Conservation (phyloP, 495 filamentous ascomycete species). For the Penicillium verhagenii region DNA sequence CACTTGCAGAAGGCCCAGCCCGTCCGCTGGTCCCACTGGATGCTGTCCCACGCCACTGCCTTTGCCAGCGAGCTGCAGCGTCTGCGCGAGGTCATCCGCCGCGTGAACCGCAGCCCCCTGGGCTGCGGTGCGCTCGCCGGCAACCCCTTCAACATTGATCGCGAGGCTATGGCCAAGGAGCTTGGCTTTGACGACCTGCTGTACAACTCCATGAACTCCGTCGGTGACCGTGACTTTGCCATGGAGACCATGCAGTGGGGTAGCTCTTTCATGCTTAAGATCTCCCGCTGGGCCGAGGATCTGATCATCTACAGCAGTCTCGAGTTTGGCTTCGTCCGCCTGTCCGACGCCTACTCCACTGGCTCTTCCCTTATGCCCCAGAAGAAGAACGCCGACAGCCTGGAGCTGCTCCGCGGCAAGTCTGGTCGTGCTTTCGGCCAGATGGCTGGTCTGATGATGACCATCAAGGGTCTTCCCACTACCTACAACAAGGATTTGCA, state of each 20-base stretch:
- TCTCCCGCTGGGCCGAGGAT: constrained; percentile 86
- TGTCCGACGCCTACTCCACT: constrained; percentile 85
- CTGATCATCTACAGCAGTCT: constrained; percentile 81
- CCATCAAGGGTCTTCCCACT: constrained; percentile 81
- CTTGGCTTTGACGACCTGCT: constrained; percentile 81
- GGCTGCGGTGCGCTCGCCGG: constrained; percentile 89
- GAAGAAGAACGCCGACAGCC: constrained; percentile 73
- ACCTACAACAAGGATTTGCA: constrained; percentile 97
- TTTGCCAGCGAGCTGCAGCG: constrained; percentile 79
- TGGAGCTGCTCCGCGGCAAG: constrained; percentile 90
- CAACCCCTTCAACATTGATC: constrained; percentile 87
- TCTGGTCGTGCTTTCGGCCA: constrained; percentile 80
- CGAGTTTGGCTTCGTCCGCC: constrained; percentile 79
- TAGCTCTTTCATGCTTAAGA: constrained; percentile 78
- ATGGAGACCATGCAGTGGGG: constrained; percentile 92
- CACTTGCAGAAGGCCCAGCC: constrained; percentile 92
- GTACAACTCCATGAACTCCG: constrained; percentile 80
- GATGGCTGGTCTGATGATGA: constrained; percentile 86
- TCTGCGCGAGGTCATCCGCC: constrained; percentile 67
- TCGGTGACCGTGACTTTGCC: constrained; percentile 86
- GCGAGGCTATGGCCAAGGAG: constrained; percentile 83
- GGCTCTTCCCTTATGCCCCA: constrained; percentile 90
- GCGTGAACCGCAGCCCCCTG: constrained; percentile 77
- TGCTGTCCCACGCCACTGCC: constrained; percentile 73
- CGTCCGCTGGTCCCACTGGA: constrained; percentile 84